Conservation (phyloP, 1,284 basidiomycete genomes). For the Ustilago loliicola region DNA sequence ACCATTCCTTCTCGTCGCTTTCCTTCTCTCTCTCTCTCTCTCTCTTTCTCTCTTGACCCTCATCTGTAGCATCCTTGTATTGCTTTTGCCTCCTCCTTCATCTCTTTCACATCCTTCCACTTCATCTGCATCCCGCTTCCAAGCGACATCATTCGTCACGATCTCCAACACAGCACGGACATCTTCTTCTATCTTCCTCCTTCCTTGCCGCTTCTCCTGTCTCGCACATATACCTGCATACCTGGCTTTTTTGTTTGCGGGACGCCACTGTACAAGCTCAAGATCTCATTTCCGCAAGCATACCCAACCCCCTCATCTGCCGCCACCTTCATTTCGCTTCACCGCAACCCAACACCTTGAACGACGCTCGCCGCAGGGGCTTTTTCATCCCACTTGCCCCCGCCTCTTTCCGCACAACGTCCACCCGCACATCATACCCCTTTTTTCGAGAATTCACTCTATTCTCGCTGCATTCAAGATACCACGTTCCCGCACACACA, state of each 20-base stretch:
- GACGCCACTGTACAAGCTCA: slow-evolving; percentile 1
- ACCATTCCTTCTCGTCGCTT: slow-evolving; percentile 2
- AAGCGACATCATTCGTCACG: slow-evolving; percentile 5
- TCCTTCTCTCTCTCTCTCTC: not conserved
- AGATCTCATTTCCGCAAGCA: slow-evolving; percentile 23
- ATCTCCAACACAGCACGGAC: slow-evolving; percentile 14
- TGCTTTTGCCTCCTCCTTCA: slow-evolving; percentile 8
- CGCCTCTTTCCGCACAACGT: slow-evolving; percentile 8
- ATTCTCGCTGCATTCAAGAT: slow-evolving; percentile 7
- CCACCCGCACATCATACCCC: slow-evolving; percentile 21
- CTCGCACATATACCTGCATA: slow-evolving; percentile 31
- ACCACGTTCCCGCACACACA: slow-evolving; percentile 2
- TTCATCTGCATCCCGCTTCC: slow-evolving; percentile 3
- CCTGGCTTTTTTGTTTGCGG: not conserved
- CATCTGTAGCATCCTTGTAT: slow-evolving; percentile 20
- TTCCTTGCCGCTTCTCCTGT: slow-evolving; percentile 15
- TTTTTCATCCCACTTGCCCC: slow-evolving; percentile 1
- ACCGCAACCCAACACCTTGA: slow-evolving; percentile 1
- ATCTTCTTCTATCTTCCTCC: not conserved
- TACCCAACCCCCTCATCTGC: slow-evolving; percentile 7
- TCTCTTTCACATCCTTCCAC: slow-evolving; percentile 2
- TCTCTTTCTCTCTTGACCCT: slow-evolving; percentile 3
- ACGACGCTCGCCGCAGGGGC: slow-evolving; percentile 4
- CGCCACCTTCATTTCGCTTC: slow-evolving; percentile 18
- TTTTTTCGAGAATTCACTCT: slow-evolving; percentile 15